phyloP scores from a whole-genome alignment of 805 yeast species.

The Barnettozyma botsteinii region DNA sequence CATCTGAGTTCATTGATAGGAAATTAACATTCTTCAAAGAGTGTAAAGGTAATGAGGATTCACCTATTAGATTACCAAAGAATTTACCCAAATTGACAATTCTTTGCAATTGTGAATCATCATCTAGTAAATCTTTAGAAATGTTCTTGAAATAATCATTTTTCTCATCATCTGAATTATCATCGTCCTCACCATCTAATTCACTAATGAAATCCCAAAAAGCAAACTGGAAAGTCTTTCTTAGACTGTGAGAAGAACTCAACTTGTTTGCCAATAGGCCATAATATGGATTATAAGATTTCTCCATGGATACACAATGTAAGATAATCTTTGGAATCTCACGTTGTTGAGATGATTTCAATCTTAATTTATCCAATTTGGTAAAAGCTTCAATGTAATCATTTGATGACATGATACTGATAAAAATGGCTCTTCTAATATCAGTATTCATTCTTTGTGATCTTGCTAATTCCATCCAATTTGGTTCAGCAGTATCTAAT shows the following conservation, averaged over 20 bases:
- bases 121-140: conserved; percentile 35
- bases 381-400: conserved; percentile 86
- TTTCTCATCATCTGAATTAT: conserved; percentile 34
- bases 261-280: conserved; percentile 71
- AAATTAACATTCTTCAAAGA: conserved; percentile 69
- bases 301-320: conserved; percentile 83
- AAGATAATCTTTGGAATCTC: conserved; percentile 82
- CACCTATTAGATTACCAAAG: conserved; percentile 70
- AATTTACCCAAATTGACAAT: conserved; percentile 73
- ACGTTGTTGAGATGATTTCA: conserved; percentile 74
- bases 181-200: conserved; percentile 50
- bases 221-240: conserved; percentile 82
- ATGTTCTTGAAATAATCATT: conserved; percentile 23
- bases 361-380: conserved; percentile 69
- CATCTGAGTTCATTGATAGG: conserved; percentile 53
- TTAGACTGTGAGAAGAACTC: conserved; percentile 66
- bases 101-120: conserved; percentile 50
- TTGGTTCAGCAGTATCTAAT: conserved; percentile 41
- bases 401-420: conserved; percentile 91
- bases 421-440: conserved; percentile 86
- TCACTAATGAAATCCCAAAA: conserved; percentile 83
- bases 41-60: conserved; percentile 68
- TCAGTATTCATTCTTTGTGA: conserved; percentile 94
- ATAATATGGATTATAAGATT: conserved; percentile 84
- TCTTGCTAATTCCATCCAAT: conserved; percentile 84